Evolutionary conservation across 164 flowering plant species (phyloP).

Genomic region (Litsea cubeba): DNA sequence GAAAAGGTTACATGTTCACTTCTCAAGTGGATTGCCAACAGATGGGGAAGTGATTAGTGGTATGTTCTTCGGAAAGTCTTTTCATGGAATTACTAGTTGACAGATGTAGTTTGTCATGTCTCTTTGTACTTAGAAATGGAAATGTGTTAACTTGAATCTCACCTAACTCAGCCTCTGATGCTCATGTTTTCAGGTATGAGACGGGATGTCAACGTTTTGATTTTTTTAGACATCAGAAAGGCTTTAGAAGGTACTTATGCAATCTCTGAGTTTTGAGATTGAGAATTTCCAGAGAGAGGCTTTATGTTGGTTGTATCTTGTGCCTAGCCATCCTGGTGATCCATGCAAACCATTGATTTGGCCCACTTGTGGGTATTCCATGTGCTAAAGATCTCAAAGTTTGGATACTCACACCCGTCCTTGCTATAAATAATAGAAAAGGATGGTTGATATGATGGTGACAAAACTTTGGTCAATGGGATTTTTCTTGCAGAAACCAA

Average conservation of each 20-base stretch:
- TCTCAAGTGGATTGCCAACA: conserved; percentile 80
- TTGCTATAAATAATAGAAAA: no score
- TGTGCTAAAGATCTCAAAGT: background rate
- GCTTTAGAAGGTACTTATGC: conserved; percentile 70
- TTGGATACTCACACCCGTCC: background rate
- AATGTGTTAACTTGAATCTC: background rate
- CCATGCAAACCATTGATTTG: background rate
- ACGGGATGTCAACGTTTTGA: conserved; percentile 61
- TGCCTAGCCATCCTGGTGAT: background rate
- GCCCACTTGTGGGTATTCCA: background rate
- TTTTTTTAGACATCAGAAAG: conserved; percentile 70
- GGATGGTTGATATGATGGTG: no score
- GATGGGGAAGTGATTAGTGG: conserved; percentile 88
- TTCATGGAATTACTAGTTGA: background rate
- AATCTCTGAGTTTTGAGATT: background rate
- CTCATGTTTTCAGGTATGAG: conserved; percentile 59
- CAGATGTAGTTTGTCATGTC: background rate
- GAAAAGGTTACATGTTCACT: conserved; percentile 88
- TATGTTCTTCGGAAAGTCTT: conserved; percentile 18
- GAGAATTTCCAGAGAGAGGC: background rate
- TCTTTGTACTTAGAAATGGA: background rate
- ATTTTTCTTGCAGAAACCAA: no score
- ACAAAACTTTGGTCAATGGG: no score
- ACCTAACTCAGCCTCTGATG: background rate
- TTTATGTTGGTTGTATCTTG: background rate